Percentiles rank a stretch among this genome's conserved stretches.
Conservation (phyloP, 2,329 filamentous ascomycete genomes). For the Phialocephala sp. region DNA sequence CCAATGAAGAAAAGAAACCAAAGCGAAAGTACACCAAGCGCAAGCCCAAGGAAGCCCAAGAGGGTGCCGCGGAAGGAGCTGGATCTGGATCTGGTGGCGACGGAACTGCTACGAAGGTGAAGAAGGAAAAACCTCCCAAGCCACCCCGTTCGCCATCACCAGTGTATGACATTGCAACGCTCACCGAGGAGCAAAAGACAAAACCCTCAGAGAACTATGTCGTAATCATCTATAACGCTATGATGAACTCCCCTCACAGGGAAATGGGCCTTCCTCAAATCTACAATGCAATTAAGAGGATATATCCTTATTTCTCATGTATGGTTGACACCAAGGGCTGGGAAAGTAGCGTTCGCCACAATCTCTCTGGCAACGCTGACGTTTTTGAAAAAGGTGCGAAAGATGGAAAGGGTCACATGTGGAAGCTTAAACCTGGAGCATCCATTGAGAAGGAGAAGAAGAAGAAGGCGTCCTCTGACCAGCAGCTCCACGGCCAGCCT, state of each 20-base stretch:
- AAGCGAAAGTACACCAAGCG: slow-evolving; percentile 72
- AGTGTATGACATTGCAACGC: slow-evolving; percentile 56
- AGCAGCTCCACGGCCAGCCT: neutral
- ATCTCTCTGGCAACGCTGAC: slow-evolving; percentile 57
- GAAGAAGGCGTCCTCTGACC: slow-evolving; percentile 45
- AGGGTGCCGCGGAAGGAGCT: slow-evolving; percentile 56
- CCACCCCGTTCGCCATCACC: slow-evolving; percentile 56
- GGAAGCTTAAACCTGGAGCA: slow-evolving; percentile 57
- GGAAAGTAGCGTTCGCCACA: slow-evolving; percentile 68
- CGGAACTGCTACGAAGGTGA: slow-evolving; percentile 59
- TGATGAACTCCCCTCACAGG: slow-evolving; percentile 53
- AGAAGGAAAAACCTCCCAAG: slow-evolving; percentile 57
- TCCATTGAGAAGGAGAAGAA: slow-evolving; percentile 64
- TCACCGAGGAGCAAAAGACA: slow-evolving; percentile 75
- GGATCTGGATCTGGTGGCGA: slow-evolving; percentile 50
- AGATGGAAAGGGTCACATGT: slow-evolving; percentile 61
- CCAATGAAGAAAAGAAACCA: slow-evolving; percentile 58
- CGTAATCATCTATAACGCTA: slow-evolving; percentile 61
- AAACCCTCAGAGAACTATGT: slow-evolving; percentile 67
- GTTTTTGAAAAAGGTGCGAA: slow-evolving; percentile 60
- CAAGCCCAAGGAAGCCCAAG: slow-evolving; percentile 56
- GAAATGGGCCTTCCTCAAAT: slow-evolving; percentile 64
- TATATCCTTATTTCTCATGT: slow-evolving; percentile 63
- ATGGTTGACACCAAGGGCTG: slow-evolving; percentile 59
- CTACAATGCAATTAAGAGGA: slow-evolving; percentile 62